Conservation (phyloP, 2,329 filamentous ascomycete genomes). For the Penicillium sp. region DNA sequence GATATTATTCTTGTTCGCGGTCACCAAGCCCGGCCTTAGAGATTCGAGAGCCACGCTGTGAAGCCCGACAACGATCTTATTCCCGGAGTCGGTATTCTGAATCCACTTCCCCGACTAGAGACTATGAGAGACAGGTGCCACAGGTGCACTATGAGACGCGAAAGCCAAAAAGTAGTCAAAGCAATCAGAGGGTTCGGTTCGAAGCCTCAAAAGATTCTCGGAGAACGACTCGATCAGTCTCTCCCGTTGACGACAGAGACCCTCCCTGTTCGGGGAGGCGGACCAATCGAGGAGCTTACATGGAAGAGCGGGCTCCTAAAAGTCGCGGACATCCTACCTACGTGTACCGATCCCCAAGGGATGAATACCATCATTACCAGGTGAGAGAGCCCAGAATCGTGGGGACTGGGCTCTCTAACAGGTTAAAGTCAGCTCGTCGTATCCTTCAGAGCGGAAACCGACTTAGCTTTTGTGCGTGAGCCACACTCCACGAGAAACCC, state of each 20-base stretch:
- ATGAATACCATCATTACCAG: neutral
- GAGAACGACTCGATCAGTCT: slow-evolving; percentile 15
- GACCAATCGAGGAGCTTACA: neutral
- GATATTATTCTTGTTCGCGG: neutral
- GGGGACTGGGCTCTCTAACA: neutral
- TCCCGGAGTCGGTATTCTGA: neutral
- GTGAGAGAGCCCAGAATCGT: neutral
- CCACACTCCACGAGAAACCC: too few species aligned
- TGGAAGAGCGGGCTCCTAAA: neutral
- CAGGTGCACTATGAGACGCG: neutral
- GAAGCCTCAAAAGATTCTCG: slow-evolving; percentile 6
- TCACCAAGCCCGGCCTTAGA: neutral
- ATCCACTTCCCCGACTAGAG: neutral
- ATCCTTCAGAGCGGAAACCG: too few species aligned
- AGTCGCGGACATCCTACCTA: too few species aligned
- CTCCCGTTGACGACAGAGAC: slow-evolving; percentile 21
- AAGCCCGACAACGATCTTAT: neutral
- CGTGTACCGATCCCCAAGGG: neutral
- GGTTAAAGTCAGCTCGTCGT: neutral
- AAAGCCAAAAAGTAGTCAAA: neutral
- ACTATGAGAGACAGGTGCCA: neutral
- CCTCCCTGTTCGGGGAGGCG: slow-evolving; percentile 11
- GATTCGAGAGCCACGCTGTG: neutral
- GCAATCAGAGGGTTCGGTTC: neutral
- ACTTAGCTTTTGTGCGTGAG: too few species aligned